phyloP scores from a whole-genome alignment of 2,329 filamentous ascomycete species.

The Exutisphaerella laricina region DNA sequence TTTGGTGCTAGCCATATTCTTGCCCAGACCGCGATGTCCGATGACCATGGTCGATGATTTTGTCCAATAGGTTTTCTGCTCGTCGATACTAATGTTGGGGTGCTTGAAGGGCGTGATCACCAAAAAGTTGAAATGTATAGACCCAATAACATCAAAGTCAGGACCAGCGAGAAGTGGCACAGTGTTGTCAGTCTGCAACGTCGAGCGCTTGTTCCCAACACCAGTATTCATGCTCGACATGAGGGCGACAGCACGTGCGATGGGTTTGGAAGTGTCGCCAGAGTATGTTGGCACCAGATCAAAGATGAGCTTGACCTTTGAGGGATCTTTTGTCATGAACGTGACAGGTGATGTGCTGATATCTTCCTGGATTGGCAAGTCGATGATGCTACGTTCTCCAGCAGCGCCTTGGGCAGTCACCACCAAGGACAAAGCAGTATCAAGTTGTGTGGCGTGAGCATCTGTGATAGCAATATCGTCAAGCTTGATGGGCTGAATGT shows the following conservation, averaged over 20 bases:
- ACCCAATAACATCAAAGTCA: conserved; percentile 82
- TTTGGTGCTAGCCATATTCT: conserved; percentile 75
- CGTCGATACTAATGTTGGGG: conserved; percentile 86
- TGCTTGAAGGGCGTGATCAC: conserved; percentile 92
- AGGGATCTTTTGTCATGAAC: conserved; percentile 72
- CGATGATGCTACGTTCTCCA: conserved; percentile 83
- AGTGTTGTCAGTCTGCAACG: conserved; percentile 83
- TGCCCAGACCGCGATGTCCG: conserved; percentile 71
- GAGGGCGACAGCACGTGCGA: conserved; percentile 83
- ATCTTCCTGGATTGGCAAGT: conserved; percentile 89
- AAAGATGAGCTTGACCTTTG: conserved; percentile 83
- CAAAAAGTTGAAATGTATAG: conserved; percentile 94
- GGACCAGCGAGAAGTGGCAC: conserved; percentile 83
- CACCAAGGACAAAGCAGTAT: conserved; percentile 87
- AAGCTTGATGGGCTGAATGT: conserved; percentile 71
- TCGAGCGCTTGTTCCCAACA: conserved; percentile 81
- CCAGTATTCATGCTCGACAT: conserved; percentile 79
- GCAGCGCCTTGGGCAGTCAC: conserved; percentile 78
- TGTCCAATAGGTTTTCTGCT: conserved; percentile 94
- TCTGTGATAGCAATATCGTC: conserved; percentile 82
- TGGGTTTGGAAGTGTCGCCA: conserved; percentile 69
- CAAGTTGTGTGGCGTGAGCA: conserved; percentile 86
- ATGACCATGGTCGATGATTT: conserved; percentile 83
- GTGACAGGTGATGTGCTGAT: conserved; percentile 89
- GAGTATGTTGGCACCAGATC: conserved; percentile 95